Evolutionary conservation across 805 yeast genomes (phyloP).

Genomic region (Jamesozyma rosinii): DNA sequence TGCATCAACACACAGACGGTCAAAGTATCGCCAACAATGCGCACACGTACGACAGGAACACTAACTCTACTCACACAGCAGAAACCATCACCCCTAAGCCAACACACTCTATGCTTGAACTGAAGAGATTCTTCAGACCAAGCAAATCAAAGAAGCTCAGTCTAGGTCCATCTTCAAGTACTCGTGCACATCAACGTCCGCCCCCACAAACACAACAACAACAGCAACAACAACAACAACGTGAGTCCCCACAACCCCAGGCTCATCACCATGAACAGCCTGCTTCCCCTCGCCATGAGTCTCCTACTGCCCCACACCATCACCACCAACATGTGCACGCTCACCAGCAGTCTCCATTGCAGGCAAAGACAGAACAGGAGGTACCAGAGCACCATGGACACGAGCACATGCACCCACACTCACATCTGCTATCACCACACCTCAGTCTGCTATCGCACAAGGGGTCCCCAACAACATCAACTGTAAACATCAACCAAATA

Average conservation of each 20-base stretch:
- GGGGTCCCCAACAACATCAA: not conserved
- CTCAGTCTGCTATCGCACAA: not conserved
- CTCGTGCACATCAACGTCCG: no score
- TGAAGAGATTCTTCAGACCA: constrained; percentile 63
- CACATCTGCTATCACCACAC: not conserved
- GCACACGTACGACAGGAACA: not conserved
- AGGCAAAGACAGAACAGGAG: not conserved
- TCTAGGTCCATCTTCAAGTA: not conserved
- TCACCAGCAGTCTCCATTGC: not conserved
- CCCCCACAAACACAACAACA: no score
- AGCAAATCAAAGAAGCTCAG: not conserved
- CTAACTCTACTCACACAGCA: not conserved
- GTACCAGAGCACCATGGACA: no score
- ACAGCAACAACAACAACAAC: not conserved
- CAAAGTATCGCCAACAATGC: not conserved
- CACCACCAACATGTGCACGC: not conserved
- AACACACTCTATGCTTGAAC: constrained; percentile 49
- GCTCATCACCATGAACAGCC: constrained; percentile 6
- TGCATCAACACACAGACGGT: not conserved
- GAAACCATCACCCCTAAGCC: constrained; percentile 9
- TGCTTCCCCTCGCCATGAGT: not conserved
- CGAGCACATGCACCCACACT: no score
- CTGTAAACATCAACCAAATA: constrained; percentile 2
- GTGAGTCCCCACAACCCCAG: not conserved
- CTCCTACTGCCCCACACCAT: not conserved